Evolutionary conservation across 1,139 yeast species (phyloP).

Genomic region (Starmera stellimalicola): DNA sequence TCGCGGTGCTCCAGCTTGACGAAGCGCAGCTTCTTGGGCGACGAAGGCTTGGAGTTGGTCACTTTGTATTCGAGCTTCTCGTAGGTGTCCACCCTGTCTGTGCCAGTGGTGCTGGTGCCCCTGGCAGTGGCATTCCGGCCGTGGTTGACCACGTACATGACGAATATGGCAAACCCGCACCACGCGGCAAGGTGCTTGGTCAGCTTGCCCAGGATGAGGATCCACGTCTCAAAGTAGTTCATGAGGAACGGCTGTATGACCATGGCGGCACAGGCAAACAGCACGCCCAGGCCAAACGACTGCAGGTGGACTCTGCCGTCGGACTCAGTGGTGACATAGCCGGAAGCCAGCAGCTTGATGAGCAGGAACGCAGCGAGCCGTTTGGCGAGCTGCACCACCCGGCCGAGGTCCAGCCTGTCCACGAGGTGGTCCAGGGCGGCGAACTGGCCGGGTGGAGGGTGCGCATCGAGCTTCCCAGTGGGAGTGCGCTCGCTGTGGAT

Average conservation of each 20-base stretch:
- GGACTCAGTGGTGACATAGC: slow-evolving; percentile 11
- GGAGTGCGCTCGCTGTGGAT: too few relatives aligned
- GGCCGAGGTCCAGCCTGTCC: background rate
- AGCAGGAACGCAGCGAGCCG: background rate
- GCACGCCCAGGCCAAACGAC: slow-evolving; percentile 14
- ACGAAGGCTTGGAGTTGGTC: too few relatives aligned
- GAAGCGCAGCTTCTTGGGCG: too few relatives aligned
- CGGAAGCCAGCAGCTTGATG: slow-evolving; percentile 5
- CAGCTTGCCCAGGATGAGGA: slow-evolving; percentile 9
- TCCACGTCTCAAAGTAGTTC: slow-evolving; percentile 16
- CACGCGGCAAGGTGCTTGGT: slow-evolving; percentile 13
- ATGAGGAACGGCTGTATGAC: slow-evolving; percentile 15
- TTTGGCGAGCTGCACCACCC: background rate
- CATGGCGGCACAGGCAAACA: slow-evolving; percentile 7
- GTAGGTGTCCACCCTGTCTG: slow-evolving; percentile 1
- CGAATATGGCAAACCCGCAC: slow-evolving; percentile 10
- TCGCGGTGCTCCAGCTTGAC: too few relatives aligned
- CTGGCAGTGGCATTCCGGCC: too few relatives aligned
- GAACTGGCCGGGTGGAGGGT: too few relatives aligned
- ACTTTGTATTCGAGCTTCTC: slow-evolving; percentile 5
- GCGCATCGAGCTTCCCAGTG: too few relatives aligned
- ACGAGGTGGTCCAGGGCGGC: too few relatives aligned
- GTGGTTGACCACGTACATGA: slow-evolving; percentile 11
- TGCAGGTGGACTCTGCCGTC: slow-evolving; percentile 16
- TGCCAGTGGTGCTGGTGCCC: too few relatives aligned